These are phyloP conservation scores for Tetradesmus obliquus DNA, from an alignment of 139 green algal species.

Conservation along the genomic window DNA sequence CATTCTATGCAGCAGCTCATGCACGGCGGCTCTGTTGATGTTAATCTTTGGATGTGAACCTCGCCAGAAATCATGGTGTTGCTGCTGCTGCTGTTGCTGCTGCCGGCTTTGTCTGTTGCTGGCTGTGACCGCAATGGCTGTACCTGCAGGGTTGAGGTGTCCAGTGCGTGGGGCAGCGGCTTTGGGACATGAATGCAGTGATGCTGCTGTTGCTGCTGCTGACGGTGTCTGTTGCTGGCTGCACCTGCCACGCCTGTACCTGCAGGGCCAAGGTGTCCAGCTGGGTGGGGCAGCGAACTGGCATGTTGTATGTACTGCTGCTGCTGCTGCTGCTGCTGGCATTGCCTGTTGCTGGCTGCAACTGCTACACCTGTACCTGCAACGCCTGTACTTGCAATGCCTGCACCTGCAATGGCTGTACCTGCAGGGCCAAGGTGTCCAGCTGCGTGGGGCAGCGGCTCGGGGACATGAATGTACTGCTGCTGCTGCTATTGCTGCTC, in stretches of 20 bases:
- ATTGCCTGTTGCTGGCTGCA: too few relatives aligned
- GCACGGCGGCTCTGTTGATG: neutral
- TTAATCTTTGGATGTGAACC: neutral
- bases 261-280: conserved; percentile 27
- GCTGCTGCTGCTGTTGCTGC: neutral
- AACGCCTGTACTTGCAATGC: neutral
- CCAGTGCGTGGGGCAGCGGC: conserved; percentile 1
- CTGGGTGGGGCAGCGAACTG: neutral
- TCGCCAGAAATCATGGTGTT: too few relatives aligned
- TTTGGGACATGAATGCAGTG: neutral
- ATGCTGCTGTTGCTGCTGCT: neutral
- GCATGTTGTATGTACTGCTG: neutral
- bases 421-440: conserved; percentile 19
- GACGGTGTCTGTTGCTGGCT: neutral
- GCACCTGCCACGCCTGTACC: neutral
- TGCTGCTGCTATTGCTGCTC: neutral
- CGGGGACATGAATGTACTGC: neutral
- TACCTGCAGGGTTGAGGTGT: conserved; percentile 4
- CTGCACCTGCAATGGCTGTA: neutral
- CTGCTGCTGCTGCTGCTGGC: neutral
- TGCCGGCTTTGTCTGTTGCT: too few relatives aligned
- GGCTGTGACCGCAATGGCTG: neutral
- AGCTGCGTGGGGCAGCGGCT: conserved; percentile 11
- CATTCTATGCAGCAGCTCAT: neutral
- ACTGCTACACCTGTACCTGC: too few relatives aligned